Percentiles rank a stretch among this genome's conserved stretches.
Conservation (phyloP, 352 stramenopile genomes). For the Phytopythium vexans region DNA sequence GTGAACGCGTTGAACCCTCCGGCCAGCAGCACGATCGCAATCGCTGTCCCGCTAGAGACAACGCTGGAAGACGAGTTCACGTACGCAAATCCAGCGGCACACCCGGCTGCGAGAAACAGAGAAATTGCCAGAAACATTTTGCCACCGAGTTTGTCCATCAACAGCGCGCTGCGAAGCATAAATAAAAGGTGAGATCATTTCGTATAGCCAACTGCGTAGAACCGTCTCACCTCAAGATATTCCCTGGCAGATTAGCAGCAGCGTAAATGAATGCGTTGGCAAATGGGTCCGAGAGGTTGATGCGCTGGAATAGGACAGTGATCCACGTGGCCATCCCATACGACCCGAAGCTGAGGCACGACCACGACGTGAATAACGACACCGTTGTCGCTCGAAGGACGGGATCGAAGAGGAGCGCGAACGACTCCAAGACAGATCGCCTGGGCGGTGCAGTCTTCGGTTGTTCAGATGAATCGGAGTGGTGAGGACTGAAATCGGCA, state of each 20-base stretch:
- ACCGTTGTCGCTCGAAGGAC: slow-evolving; percentile 60
- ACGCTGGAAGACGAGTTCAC: slow-evolving; percentile 34
- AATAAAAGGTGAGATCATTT: neutral
- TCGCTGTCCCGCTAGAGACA: slow-evolving; percentile 11
- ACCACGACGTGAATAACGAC: slow-evolving; percentile 61
- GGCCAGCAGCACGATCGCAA: slow-evolving; percentile 73
- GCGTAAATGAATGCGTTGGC: slow-evolving; percentile 93
- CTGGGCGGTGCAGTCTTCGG: neutral
- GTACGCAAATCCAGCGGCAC: slow-evolving; percentile 73
- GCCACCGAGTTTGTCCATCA: slow-evolving; percentile 71
- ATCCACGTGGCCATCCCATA: slow-evolving; percentile 94
- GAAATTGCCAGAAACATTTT: slow-evolving; percentile 64
- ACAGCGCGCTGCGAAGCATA: slow-evolving; percentile 26
- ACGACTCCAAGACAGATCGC: neutral
- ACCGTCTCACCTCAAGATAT: slow-evolving; percentile 62
- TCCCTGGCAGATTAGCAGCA: slow-evolving; percentile 88
- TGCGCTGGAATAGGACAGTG: slow-evolving; percentile 90
- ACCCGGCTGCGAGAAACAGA: slow-evolving; percentile 67
- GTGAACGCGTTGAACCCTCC: slow-evolving; percentile 91
- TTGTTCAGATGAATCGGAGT: too few species aligned
- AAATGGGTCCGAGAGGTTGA: slow-evolving; percentile 87
- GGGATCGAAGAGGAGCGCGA: slow-evolving; percentile 46
- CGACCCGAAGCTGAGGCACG: slow-evolving; percentile 79
- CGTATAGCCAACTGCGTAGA: neutral
- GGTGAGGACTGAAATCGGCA: too few species aligned